A percentile compares a stretch with the other conserved stretches of the same genome.
Evolutionary conservation across 345 rosid genomes (phyloP).

Genomic region (Citrus medica): DNA sequence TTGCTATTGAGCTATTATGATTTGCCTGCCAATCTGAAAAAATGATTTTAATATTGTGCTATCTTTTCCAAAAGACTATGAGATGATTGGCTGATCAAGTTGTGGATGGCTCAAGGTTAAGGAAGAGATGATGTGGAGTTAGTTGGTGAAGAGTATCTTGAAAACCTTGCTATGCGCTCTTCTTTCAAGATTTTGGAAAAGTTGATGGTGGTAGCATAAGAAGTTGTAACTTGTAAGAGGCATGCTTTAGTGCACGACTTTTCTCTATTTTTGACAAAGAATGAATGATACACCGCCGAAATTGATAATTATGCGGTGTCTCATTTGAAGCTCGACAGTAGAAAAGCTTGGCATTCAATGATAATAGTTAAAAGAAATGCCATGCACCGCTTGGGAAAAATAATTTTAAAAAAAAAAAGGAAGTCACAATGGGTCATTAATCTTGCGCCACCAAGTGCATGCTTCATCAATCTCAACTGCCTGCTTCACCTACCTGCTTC

Average conservation of each 20-base stretch:
- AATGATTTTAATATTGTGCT: neutral
- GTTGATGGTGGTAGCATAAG: neutral
- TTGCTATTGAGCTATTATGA: neutral
- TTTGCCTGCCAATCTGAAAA: neutral
- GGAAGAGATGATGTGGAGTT: neutral
- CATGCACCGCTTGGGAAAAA: too few species aligned
- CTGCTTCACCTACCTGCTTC: too few species aligned
- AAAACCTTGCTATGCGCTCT: neutral
- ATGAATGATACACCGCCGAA: neutral
- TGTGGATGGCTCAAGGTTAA: neutral
- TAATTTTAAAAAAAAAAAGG: too few species aligned
- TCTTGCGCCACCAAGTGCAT: too few species aligned
- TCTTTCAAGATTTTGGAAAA: neutral
- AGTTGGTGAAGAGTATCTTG: neutral
- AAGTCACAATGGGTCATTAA: too few species aligned
- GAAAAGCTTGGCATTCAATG: constrained; percentile 11
- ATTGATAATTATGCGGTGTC: neutral
- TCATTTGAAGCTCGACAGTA: neutral
- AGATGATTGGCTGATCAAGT: neutral
- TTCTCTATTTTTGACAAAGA: neutral
- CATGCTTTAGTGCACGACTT: neutral
- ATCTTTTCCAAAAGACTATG: neutral
- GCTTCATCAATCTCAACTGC: too few species aligned
- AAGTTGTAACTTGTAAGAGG: neutral
- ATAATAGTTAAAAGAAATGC: neutral